Conservation (phyloP, 1,284 basidiomycete genomes). For the Sanghuangporus baumii region DNA sequence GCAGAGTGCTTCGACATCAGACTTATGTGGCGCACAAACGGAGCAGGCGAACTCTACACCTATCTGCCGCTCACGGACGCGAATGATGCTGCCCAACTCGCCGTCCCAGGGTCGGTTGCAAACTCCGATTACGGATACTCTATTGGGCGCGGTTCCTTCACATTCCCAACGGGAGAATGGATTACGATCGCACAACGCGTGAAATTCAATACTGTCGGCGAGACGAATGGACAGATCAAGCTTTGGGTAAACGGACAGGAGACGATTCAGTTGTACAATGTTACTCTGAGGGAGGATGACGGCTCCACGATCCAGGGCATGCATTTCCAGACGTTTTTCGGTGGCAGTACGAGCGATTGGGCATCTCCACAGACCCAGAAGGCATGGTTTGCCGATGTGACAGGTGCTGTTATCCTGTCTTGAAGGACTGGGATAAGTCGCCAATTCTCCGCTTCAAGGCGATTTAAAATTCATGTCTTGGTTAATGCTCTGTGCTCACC, state of each 20-base stretch:
- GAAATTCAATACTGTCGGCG: slow-evolving; percentile 33
- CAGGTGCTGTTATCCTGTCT: slow-evolving; percentile 11
- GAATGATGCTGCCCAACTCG: slow-evolving; percentile 7
- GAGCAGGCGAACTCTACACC: slow-evolving; percentile 53
- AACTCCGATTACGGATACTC: slow-evolving; percentile 27
- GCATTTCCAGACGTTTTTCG: slow-evolving; percentile 38
- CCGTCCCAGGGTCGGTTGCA: slow-evolving; percentile 22
- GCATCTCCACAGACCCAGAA: slow-evolving; percentile 34
- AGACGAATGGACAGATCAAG: slow-evolving; percentile 22
- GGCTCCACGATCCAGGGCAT: slow-evolving; percentile 23
- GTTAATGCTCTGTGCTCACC: no score
- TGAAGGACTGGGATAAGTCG: background rate
- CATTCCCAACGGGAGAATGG: slow-evolving; percentile 29
- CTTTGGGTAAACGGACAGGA: slow-evolving; percentile 25
- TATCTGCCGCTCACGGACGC: slow-evolving; percentile 39
- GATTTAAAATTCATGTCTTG: background rate
- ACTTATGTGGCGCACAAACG: slow-evolving; percentile 28
- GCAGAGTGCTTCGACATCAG: slow-evolving; percentile 19
- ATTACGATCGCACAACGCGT: slow-evolving; percentile 33
- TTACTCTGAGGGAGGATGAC: slow-evolving; percentile 22
- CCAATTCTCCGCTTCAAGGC: no score
- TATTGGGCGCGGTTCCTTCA: slow-evolving; percentile 24
- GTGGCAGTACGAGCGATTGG: slow-evolving; percentile 29
- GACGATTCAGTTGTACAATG: slow-evolving; percentile 20
- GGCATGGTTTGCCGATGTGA: slow-evolving; percentile 35